Percentiles rank a stretch among this genome's conserved stretches.
Evolutionary conservation across 768 basidiomycete species (phyloP).

Genomic region (Leucosporidium scottii): DNA sequence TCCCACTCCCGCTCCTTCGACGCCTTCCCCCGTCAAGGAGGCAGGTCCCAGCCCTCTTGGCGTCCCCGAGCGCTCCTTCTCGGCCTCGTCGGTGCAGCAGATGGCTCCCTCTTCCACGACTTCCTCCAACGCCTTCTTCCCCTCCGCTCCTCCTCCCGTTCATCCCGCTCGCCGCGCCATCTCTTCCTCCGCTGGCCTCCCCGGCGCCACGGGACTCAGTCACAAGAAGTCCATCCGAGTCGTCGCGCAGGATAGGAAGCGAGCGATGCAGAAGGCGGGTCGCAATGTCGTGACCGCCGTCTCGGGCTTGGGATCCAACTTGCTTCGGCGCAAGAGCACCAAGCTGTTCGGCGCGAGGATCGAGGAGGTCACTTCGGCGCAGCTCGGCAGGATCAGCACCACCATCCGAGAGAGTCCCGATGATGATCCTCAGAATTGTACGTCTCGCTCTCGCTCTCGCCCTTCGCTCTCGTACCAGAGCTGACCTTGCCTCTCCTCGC

Average conservation of each 20-base stretch:
- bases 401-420: constrained; percentile 6
- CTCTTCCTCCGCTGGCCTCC: not conserved
- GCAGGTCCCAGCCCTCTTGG: not conserved
- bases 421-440: constrained; percentile 55
- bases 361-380: constrained; percentile 79
- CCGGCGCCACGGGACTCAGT: constrained; percentile 37
- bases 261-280: constrained; percentile 56
- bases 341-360: constrained; percentile 91
- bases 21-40: constrained; percentile 43
- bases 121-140: no score
- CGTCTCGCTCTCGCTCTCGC: constrained; percentile 40
- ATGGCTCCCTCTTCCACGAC: no score
- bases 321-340: constrained; percentile 74
- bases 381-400: constrained; percentile 3
- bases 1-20: constrained; percentile 36
- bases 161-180: not conserved
- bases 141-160: not conserved
- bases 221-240: constrained; percentile 87
- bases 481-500: not conserved
- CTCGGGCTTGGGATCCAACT: constrained; percentile 27
- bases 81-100: no score
- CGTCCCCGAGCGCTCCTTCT: no score
- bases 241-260: constrained; percentile 82
- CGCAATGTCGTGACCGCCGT: constrained; percentile 21
- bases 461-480: constrained; percentile 1